These are phyloP conservation scores for Nothophaeocryptopus gaeumannii DNA, from an alignment of 2,329 filamentous ascomycete genomes.

Conservation along the genomic window DNA sequence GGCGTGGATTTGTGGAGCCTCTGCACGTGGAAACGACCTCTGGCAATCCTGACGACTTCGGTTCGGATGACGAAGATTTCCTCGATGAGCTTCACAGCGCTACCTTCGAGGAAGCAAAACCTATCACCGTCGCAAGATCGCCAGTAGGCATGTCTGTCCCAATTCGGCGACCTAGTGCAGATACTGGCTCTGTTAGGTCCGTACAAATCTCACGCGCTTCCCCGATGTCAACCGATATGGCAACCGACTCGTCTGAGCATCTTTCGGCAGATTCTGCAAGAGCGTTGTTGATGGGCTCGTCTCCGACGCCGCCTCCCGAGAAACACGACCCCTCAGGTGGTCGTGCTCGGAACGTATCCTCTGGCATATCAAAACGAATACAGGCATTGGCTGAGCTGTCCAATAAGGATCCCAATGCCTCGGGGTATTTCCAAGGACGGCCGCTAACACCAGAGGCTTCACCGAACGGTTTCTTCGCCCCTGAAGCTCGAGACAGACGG, in stretches of 20 bases:
- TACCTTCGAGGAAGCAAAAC: slow-evolving; percentile 77
- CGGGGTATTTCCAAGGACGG: slow-evolving; percentile 15
- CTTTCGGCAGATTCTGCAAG: slow-evolving; percentile 1
- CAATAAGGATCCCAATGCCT: slow-evolving; percentile 23
- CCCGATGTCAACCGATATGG: slow-evolving; percentile 8
- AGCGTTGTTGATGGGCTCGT: slow-evolving; percentile 1
- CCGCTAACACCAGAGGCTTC: slow-evolving; percentile 19
- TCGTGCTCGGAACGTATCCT: slow-evolving; percentile 74
- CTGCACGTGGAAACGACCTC: slow-evolving; percentile 37
- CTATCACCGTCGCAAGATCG: slow-evolving; percentile 72
- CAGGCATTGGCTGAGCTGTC: slow-evolving; percentile 80
- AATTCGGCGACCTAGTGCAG: slow-evolving; percentile 34
- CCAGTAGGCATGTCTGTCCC: slow-evolving; percentile 53
- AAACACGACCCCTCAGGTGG: slow-evolving; percentile 34
- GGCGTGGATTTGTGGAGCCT: slow-evolving; percentile 41
- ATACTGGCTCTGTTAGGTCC: slow-evolving; percentile 25
- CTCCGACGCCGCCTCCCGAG: slow-evolving; percentile 15
- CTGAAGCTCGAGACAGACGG: slow-evolving; percentile 12
- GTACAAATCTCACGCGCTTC: slow-evolving; percentile 25
- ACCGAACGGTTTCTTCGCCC: slow-evolving; percentile 8
- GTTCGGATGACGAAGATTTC: slow-evolving; percentile 63
- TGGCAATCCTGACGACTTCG: slow-evolving; percentile 48
- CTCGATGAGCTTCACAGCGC: slow-evolving; percentile 81
- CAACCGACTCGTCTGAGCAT: slow-evolving; percentile 2
- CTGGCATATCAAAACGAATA: slow-evolving; percentile 89